Percentiles rank a stretch among this genome's conserved stretches.
Conservation (phyloP, 2,329 filamentous ascomycete species). For the Truncatella angustata region DNA sequence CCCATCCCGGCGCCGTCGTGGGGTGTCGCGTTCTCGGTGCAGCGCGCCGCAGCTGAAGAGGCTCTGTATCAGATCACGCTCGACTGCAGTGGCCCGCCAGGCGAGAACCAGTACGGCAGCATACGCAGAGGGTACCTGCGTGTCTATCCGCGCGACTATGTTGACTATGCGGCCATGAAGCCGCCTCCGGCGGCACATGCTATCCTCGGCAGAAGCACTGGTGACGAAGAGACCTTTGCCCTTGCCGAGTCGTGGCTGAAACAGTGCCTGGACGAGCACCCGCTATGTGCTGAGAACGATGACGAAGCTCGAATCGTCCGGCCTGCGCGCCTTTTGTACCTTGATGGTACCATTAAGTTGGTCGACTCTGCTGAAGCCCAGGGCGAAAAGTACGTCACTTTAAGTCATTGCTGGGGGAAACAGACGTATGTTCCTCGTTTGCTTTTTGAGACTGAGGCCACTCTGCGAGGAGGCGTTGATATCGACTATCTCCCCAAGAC, state of each 20-base stretch:
- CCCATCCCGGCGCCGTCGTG: neutral
- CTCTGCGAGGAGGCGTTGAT: neutral
- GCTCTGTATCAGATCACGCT: neutral
- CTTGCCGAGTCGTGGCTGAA: constrained; percentile 2
- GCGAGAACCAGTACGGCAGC: neutral
- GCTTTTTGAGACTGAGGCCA: neutral
- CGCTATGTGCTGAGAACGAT: neutral
- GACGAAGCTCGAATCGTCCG: constrained; percentile 3
- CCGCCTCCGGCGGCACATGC: neutral
- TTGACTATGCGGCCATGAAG: neutral
- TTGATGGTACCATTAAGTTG: constrained; percentile 1
- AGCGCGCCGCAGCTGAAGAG: neutral
- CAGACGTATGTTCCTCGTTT: neutral
- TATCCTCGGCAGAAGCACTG: constrained; percentile 5
- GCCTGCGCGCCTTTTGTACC: neutral
- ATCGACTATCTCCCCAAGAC: constrained; percentile 8
- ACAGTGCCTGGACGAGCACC: neutral
- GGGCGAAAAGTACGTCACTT: neutral
- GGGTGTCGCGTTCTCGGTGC: neutral
- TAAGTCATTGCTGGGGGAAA: neutral
- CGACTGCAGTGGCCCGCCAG: neutral
- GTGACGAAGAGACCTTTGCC: neutral
- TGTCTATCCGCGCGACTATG: neutral
- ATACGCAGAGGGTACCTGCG: neutral
- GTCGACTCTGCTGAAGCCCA: neutral